A percentile compares a stretch with the other conserved stretches of the same genome.
phyloP scores from a whole-genome alignment of 345 rosid species.

The Theobroma cacao region DNA sequence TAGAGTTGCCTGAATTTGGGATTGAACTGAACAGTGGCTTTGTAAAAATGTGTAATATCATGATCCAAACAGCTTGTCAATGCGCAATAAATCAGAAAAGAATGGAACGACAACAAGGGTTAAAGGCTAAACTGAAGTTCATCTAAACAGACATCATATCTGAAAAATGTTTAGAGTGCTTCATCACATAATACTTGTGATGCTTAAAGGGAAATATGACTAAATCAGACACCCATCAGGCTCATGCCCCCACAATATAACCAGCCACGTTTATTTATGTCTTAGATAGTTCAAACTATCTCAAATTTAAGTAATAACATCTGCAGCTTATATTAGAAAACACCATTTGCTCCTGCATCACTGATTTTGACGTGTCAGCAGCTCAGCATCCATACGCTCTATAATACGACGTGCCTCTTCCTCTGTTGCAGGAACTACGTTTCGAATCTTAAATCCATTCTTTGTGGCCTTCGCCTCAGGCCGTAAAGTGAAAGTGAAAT shows the following conservation, averaged over 20 bases:
- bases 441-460: constrained; percentile 62
- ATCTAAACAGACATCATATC: background rate
- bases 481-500: constrained; percentile 83
- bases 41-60: background rate
- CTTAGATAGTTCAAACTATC: background rate
- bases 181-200: background rate
- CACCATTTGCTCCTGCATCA: constrained; percentile 47
- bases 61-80: background rate
- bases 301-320: background rate
- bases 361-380: constrained; percentile 49
- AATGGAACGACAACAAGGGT: too few species aligned
- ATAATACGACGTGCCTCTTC: constrained; percentile 78
- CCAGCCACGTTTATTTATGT: constrained; percentile 37
- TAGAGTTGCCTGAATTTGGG: background rate
- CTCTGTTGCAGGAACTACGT: constrained; percentile 85
- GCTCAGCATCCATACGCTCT: constrained; percentile 84
- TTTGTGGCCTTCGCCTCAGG: constrained; percentile 64
- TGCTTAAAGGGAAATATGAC: background rate
- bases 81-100: background rate
- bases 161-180: background rate
- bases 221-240: background rate
- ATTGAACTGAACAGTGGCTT: background rate
- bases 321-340: background rate
- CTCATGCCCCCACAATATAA: background rate
- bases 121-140: background rate